Base-by-base conservation (phyloP, 805 yeast species). In the Sungouiozyma intestinalis region DNA sequence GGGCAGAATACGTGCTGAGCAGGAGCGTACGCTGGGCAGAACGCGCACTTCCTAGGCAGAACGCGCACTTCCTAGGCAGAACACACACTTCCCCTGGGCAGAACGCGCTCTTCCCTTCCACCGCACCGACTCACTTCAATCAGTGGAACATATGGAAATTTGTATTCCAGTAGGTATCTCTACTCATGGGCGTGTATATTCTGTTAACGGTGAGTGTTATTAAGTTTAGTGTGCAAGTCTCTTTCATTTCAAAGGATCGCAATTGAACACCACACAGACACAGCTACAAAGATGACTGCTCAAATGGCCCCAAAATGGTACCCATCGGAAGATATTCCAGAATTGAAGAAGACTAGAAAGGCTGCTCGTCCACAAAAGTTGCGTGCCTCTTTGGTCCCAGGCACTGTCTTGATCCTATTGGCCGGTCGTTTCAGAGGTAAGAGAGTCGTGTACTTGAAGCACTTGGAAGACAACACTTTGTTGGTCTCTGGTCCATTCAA, bases 371-470 rank as follows among this genome's bases (percentile, higher is more conserved):
- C 97, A 66, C 92, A 86, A 73, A 84, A 84, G 73, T 79, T 92
- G 72, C 87, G 97, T 73, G 77, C 94, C 64, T 83, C 96, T 52
- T 77, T 90, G 65, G 94, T 84, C 58, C 97, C 97, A 72, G 98
- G 98, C 71, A 84, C 97, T 66, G 97, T 90, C 59, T 77, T 92
- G 69, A 90, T 90, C 72, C 75, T 90, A 70, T 80, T 90, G 68
- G 97, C 97, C 64, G 98, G 98, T 69, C 86, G 96, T 74, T 90
- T 87, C 94, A 85, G 98, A 75, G 98, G 98, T 72, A 92, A 90
- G 85, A 88, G 97, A 77, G 98, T 92, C 63, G 97, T 90, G 55
- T 84, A 83, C 83, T 81, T 90, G 71, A 90, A 90, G 82, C 74
- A 82, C 72, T 79, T 92, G 67, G 95, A 87, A 75, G 97, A 92